Evolutionary conservation across 495 filamentous ascomycete species (phyloP).

Genomic region (Tuber umbilicatum): DNA sequence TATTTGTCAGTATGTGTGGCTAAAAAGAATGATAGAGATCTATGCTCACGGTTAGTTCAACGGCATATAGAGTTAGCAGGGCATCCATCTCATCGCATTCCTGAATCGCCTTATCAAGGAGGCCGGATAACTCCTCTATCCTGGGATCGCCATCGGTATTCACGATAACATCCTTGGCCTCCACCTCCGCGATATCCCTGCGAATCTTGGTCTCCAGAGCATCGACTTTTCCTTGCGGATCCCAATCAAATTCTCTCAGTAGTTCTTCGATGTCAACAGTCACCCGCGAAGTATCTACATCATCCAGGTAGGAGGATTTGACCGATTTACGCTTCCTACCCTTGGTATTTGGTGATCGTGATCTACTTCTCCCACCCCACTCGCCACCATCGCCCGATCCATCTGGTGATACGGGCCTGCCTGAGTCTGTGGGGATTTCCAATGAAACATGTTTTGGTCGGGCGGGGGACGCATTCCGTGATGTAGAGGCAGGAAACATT

Average conservation of each 20-base stretch:
- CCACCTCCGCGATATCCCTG: conserved; percentile 78
- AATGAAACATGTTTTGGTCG: conserved; percentile 26
- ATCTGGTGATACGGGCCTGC: conserved; percentile 18
- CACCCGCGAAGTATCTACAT: conserved; percentile 38
- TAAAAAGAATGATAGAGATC: conserved; percentile 19
- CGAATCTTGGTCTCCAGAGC: conserved; percentile 75
- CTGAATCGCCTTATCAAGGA: conserved; percentile 79
- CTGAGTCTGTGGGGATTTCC: conserved; percentile 17
- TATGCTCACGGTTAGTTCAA: conserved; percentile 74
- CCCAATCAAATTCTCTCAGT: conserved; percentile 86
- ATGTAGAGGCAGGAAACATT: conserved; percentile 1
- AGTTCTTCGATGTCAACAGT: conserved; percentile 64
- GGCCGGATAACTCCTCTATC: conserved; percentile 68
- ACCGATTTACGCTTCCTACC: conserved; percentile 60
- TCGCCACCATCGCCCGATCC: conserved; percentile 21
- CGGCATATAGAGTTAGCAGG: conserved; percentile 82
- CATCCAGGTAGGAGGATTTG: conserved; percentile 51
- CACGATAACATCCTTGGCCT: conserved; percentile 86
- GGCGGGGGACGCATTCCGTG: conserved; percentile 20
- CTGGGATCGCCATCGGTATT: conserved; percentile 84
- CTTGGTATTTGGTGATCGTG: conserved; percentile 44
- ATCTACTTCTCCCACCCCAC: conserved; percentile 24
- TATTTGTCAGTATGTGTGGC: conserved; percentile 42
- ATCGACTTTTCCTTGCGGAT: conserved; percentile 70
- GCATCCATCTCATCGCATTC: conserved; percentile 96